Base-by-base conservation (phyloP, 129 eudicot genomes). In the Calendula officinalis region DNA sequence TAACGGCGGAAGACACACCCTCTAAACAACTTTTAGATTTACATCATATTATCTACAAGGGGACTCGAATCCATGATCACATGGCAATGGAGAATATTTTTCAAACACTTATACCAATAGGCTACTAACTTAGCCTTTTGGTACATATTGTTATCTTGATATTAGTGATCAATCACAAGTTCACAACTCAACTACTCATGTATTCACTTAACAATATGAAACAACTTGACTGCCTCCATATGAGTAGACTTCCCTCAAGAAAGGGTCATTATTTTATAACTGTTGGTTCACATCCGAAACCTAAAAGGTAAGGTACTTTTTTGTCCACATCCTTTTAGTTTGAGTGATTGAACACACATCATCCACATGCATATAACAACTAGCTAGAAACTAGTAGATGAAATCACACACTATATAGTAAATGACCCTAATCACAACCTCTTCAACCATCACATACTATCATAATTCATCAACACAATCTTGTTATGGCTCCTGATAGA, bases 401-500 rank as follows among this genome's bases (percentile, higher is more conserved):
- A 54, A 72, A 72, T 51, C 71, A 67, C 54, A 52, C 72, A 53
- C 73, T 77, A 71, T 78, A 78, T 66, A 78, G 64, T 59, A 62
- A 48, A 43, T 50, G 56, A 62, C 60, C 62, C 70, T 17, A 47
- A 17, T 39, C 70, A 59, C 61, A 60, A 66, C 33, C 34, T 67
- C 27, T 47, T 40, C 39, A 71, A 43, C 47, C 44, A 54, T 70
- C 51, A 57, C 32, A 60, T 14, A 46, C 32, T 51, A 37, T 47
- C 8, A 27, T 30, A 9, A 52, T 8, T 39, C 34, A 22, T 56
- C 54, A 22, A 36, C 8, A 44, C 58, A 42, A 59, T 56, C 51
- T 54, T 32, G 16, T 39, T 54, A 84, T 87, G 91, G 80, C 91
- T 14, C 91, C 95, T 0, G 63, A 66, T 2, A 59, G 84, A 74